These are phyloP conservation scores for Ambrosiella xylebori DNA, from an alignment of 2,329 filamentous ascomycete species.

Conservation along the genomic window DNA sequence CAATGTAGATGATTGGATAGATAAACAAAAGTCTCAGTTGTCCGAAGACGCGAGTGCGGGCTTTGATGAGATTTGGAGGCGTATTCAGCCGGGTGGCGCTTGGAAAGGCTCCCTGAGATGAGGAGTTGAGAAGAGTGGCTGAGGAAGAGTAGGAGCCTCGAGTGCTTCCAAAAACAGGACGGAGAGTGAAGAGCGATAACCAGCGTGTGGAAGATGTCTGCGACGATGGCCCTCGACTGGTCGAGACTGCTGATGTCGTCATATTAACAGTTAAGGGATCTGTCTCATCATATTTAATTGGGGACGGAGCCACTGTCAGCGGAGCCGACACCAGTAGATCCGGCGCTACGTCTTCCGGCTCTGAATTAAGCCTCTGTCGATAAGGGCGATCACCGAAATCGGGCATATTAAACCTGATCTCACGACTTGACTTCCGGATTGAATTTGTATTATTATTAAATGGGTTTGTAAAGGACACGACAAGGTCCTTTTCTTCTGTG, in stretches of 20 bases:
- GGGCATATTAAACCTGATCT: slow-evolving; percentile 10
- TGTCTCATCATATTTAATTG: not conserved
- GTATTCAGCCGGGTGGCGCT: not conserved
- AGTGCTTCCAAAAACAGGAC: slow-evolving; percentile 1
- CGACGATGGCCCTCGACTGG: slow-evolving; percentile 10
- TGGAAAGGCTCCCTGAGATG: slow-evolving; percentile 23
- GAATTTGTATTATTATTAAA: not conserved
- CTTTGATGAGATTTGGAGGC: not conserved
- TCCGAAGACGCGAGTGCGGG: slow-evolving; percentile 35
- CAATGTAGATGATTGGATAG: slow-evolving; percentile 55
- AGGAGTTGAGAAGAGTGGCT: slow-evolving; percentile 16
- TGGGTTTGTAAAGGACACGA: slow-evolving; percentile 1
- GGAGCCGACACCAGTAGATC: slow-evolving; percentile 6
- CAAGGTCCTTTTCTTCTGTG: not conserved
- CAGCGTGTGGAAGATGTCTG: slow-evolving; percentile 15
- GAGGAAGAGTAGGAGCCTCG: slow-evolving; percentile 15
- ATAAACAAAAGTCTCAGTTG: slow-evolving; percentile 59
- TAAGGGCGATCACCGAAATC: slow-evolving; percentile 5
- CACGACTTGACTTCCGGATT: not conserved
- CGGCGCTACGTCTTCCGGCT: slow-evolving; percentile 7
- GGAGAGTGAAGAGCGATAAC: slow-evolving; percentile 11
- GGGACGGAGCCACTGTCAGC: not conserved
- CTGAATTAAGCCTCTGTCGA: slow-evolving; percentile 9
- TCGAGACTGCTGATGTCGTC: not conserved
- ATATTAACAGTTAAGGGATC: not conserved